Base-by-base conservation (phyloP, 208 protist genomes). In the Entamoeba histolytica region DNA sequence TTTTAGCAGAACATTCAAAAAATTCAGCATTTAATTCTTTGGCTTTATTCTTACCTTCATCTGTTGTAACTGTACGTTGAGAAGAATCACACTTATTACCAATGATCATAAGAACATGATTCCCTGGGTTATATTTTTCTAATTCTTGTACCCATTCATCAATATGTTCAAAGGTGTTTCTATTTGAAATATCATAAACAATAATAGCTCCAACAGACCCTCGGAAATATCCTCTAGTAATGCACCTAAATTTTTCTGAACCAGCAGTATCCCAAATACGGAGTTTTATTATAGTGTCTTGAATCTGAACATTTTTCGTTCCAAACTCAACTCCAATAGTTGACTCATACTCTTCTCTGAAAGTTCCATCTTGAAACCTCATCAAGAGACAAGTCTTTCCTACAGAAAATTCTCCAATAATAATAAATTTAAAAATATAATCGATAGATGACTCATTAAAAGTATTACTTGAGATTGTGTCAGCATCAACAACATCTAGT, bases 21-120 rank as follows among this genome's bases (percentile, higher is more conserved):
- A 92, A 92, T 14, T 5, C 19, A 4, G n/a, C 50, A 5, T 92
- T 50, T 23, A 69, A 3, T 52, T 50, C 1, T 49, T 7, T 4
- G 5, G 91, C 50, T 1, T 47, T 69, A 0, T 92, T n/a, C 7
- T 23, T 44, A 17, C 44, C 91, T 69, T 73, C 51, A 44, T 92
- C 91, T 19, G 3, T 55, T 3, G 49, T 44, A n/a, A 92, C 51
- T 12, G 49, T 39, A 17, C 51, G 6, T 39, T 52, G 39, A 35
- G 28, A 23, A 17, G 95, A 92, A 94, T 95, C 95, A 49, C 52
- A 92, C 92, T 95, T 95, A 47, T 95, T 95, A 44, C 94, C 95
- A 52, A 95, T 92, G 5, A 95, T 14, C 6, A 95, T 87, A 23
- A 95, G 15, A 23, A 51, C 23, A 8, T 94, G 91, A 17, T 95